These are phyloP conservation scores for Ganoderma sinense DNA, from an alignment of 1,284 basidiomycete genomes.

Conservation along the genomic window DNA sequence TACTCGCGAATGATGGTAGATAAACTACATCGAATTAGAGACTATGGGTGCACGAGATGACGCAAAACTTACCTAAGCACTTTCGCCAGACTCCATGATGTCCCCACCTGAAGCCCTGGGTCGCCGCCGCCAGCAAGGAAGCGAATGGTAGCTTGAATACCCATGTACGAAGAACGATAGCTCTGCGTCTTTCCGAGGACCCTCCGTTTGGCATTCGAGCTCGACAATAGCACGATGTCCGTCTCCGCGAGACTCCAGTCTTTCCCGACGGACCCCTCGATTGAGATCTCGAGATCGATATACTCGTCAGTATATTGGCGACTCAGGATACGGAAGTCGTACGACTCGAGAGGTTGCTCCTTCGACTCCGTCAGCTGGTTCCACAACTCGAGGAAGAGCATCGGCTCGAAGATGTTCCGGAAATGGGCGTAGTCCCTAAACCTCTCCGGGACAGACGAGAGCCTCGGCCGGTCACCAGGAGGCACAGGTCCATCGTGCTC, in stretches of 20 bases:
- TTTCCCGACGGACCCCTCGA: conserved; percentile 63
- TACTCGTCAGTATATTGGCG: conserved; percentile 77
- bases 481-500: conserved; percentile 70
- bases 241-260: conserved; percentile 83
- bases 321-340: conserved; percentile 65
- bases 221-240: conserved; percentile 79
- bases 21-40: conserved; percentile 58
- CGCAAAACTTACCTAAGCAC: conserved; percentile 73
- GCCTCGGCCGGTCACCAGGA: conserved; percentile 48
- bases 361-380: conserved; percentile 85
- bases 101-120: conserved; percentile 67
- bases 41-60: not conserved
- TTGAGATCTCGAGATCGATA: conserved; percentile 74
- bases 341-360: conserved; percentile 62
- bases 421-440: conserved; percentile 81
- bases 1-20: conserved; percentile 95
- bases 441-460: conserved; percentile 63
- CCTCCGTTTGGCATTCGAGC: conserved; percentile 55
- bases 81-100: conserved; percentile 81
- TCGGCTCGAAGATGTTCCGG: conserved; percentile 80
- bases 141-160: conserved; percentile 57
- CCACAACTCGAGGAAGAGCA: conserved; percentile 95
- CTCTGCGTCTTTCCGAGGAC: conserved; percentile 83
- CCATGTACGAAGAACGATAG: conserved; percentile 63
- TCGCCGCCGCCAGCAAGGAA: conserved; percentile 59